These are phyloP conservation scores for Angophora floribunda DNA, from an alignment of 345 rosid genomes.

Conservation along the genomic window DNA sequence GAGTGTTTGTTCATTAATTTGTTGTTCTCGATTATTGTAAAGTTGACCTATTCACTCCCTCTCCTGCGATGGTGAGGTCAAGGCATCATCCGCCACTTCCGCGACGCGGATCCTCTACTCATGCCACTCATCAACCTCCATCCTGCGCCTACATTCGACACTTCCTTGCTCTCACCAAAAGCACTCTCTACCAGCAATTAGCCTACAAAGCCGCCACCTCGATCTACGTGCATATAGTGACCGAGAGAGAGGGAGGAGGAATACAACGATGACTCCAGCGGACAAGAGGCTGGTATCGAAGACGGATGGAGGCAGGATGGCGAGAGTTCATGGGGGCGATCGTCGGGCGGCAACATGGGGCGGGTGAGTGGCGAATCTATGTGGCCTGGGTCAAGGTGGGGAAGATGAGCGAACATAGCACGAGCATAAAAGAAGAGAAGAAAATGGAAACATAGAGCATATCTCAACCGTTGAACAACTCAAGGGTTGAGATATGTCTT, in stretches of 20 bases:
- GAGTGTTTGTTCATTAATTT: no score
- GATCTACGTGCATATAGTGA: not conserved
- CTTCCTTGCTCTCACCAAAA: slow-evolving; percentile 75
- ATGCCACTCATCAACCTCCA: slow-evolving; percentile 53
- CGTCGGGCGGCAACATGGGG: not conserved
- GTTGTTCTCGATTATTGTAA: no score
- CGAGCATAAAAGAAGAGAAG: no score
- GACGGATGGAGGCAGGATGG: not conserved
- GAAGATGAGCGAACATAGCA: not conserved
- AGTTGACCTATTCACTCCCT: no score
- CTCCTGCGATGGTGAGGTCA: slow-evolving; percentile 57
- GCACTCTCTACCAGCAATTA: slow-evolving; percentile 80
- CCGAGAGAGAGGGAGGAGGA: not conserved
- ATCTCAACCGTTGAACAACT: not conserved
- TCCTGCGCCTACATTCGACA: slow-evolving; percentile 66
- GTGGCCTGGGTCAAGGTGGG: not conserved
- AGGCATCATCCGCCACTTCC: slow-evolving; percentile 60
- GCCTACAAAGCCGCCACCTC: slow-evolving; percentile 30
- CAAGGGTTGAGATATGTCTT: not conserved
- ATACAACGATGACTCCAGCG: not conserved
- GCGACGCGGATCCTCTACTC: slow-evolving; percentile 56
- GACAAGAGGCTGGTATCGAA: not conserved
- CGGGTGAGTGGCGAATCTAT: not conserved
- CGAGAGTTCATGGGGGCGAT: not conserved
- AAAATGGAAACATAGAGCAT: not conserved